A percentile compares a stretch with the other conserved stretches of the same genome.
These are phyloP conservation scores for Papilionanthe hybrid DNA, from an alignment of 116 monocot genomes.

Conservation along the genomic window DNA sequence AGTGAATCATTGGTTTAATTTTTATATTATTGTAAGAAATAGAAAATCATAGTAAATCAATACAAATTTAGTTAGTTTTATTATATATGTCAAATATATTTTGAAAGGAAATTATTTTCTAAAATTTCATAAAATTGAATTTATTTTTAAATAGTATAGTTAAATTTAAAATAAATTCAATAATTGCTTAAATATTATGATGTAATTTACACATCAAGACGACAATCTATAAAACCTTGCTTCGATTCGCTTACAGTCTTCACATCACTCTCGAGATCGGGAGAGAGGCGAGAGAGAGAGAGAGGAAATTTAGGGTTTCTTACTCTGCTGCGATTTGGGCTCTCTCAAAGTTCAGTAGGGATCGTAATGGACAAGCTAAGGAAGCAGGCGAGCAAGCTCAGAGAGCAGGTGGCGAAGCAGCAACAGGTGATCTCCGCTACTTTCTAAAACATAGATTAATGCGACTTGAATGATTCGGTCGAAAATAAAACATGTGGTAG, in stretches of 20 bases:
- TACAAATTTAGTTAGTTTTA: too few species aligned
- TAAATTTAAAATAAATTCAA: too few species aligned
- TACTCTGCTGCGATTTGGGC: background rate
- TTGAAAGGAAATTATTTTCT: too few species aligned
- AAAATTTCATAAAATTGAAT: too few species aligned
- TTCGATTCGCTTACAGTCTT: background rate
- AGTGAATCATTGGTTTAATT: too few species aligned
- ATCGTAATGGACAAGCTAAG: slow-evolving; percentile 16
- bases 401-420: slow-evolving; percentile 28
- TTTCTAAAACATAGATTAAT: background rate
- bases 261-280: background rate
- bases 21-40: too few species aligned
- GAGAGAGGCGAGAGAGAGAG: background rate
- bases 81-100: too few species aligned
- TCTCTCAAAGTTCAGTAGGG: background rate
- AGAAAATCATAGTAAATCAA: too few species aligned
- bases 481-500: background rate
- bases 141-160: too few species aligned
- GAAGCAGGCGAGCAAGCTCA: slow-evolving; percentile 23
- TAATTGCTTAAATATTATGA: too few species aligned
- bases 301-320: background rate
- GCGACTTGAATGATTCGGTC: background rate
- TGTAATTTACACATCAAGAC: too few species aligned
- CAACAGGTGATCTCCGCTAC: slow-evolving; percentile 17
- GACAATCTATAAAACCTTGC: background rate